Base-by-base conservation (phyloP, 345 rosid species). In the Eutrema heterophyllum region DNA sequence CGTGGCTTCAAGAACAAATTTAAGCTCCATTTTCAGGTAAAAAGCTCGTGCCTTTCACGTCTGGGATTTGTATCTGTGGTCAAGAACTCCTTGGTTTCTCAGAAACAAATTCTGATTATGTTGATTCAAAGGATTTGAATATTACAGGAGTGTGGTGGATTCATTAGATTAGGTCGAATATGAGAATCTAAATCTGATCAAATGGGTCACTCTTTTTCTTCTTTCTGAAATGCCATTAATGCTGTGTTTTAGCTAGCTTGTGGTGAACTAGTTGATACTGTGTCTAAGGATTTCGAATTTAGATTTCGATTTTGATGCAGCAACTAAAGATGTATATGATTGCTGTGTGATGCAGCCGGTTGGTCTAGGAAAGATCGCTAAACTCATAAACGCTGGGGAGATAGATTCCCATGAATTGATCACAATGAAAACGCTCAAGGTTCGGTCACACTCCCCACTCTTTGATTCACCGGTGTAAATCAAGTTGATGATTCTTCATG, bases 391-490 rank as follows among this genome's bases (percentile, higher is more conserved):
- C 67, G 88, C 87, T 24, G 97, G 99, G 80, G 78, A 90, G 85
- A 95, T 95, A 38, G 99, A 92, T 80, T 92, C 97, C n/a, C 96
- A 91, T 81, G 98, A 92, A 71, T 66, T 95, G 62, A 89, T 95
- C 67, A 95, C 99, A 2, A 95, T 92, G 98, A 95, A 95, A 81
- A 92, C 88, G 54, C 99, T 95, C 83, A 92, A 86, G 94, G 98
- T 90, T 76, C 2, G 36, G 38, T 64, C 8, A 38, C 50, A 53
- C 56, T 57, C 73, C 64, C 59, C 13, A 0, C 46, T 44, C 52
- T 67, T 64, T 57, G 41, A 7, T 71, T 50, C 72, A 44, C 8
- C 7, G 14, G 16, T 45, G 55, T 16, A 59, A 15, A 46, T 13
- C 24, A 10, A 32, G 44, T 40, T 67, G 21, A 21, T 29, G 58